Evolutionary conservation across 768 basidiomycete genomes (phyloP), one percentile per base, ranked within the genome.

Genomic region (Hirschioporus abietinus): DNA sequence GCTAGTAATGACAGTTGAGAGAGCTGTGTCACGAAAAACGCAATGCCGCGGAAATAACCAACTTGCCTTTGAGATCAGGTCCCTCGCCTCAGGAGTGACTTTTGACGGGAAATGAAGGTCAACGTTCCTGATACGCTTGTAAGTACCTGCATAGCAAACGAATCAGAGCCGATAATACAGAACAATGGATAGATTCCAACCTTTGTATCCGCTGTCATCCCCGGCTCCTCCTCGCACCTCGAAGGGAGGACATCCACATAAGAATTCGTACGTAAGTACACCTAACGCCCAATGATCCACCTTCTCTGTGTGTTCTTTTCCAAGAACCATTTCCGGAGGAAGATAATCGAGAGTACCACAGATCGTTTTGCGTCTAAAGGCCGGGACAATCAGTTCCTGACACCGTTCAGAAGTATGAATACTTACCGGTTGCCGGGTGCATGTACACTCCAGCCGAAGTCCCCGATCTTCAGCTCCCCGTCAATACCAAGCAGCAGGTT

Each of bases 401-500:
- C 20, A 23, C 35, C 24, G 36, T 26, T 10, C 60, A 34, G 18
- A n/a, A 35, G 20, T 52, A 52, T n/a, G 7, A 27, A 12, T 57
- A 60, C 70, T 4, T 27, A 71, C 71, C 95, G 81, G 74, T 95
- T 93, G 1, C 93, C 88, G 0, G 96, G 96, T 0, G 96, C 96
- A 75, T 99, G 96, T 8, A 97, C 95, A 72, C 91, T 94, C 96
- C 97, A 99, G 10, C 97, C 97, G 76, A 99, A 99, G 77, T 99
- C 96, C 2, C 89, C 97, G 68, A 99, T 96, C 83, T 99, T 99
- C 72, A 99, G 81, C 75, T 99, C 96, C 57, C 96, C 96, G 71
- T 95, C 94, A 72, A 99, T 86, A 12, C 96, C 96, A 15, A 99
- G 81, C 35, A 99, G 83, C 63, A 99, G 78, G 76, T 99, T 99